phyloP scores from a whole-genome alignment of 768 basidiomycete species.

The Sporobolomyces roseus region DNA sequence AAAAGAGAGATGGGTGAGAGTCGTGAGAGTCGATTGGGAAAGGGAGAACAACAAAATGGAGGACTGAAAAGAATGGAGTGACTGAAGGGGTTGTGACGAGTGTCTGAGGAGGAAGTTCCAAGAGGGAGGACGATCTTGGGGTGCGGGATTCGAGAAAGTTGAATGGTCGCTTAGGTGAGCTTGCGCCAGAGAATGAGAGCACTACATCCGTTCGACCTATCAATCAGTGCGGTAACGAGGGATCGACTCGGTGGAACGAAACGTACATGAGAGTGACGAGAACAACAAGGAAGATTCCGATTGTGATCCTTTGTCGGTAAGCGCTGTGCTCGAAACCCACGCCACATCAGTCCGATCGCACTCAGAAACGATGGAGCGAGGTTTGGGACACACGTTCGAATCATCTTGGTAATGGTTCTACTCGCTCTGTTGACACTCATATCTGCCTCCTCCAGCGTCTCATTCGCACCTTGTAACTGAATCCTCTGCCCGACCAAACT shows the following conservation, averaged over 20 bases:
- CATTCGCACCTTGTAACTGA: conserved; percentile 48
- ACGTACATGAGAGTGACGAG: conserved; percentile 46
- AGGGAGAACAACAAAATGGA: not conserved
- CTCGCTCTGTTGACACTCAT: conserved; percentile 49
- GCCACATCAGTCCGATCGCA: no score
- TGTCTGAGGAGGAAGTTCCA: no score
- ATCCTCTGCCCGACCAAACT: conserved; percentile 51
- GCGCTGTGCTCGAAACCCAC: no score
- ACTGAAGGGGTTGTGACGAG: no score
- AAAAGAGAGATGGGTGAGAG: no score
- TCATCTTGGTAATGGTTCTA: conserved; percentile 52
- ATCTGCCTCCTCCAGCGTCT: conserved; percentile 50
- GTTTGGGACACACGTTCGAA: conserved; percentile 48
- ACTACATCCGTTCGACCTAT: not conserved
- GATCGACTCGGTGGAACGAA: not conserved
- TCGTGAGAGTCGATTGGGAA: not conserved
- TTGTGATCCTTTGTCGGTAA: conserved; percentile 51
- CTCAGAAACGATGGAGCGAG: no score
- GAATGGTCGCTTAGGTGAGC: not conserved
- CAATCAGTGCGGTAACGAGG: not conserved
- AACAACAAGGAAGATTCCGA: conserved; percentile 49
- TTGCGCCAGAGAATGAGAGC: conserved; percentile 8
- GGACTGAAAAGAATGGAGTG: no score
- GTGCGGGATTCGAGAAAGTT: no score
- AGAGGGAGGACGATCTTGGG: no score